Percentiles rank a stretch among this genome's conserved stretches.
These are phyloP conservation scores for Wickerhamiella galacta DNA, from an alignment of 805 yeast species.

Conservation along the genomic window DNA sequence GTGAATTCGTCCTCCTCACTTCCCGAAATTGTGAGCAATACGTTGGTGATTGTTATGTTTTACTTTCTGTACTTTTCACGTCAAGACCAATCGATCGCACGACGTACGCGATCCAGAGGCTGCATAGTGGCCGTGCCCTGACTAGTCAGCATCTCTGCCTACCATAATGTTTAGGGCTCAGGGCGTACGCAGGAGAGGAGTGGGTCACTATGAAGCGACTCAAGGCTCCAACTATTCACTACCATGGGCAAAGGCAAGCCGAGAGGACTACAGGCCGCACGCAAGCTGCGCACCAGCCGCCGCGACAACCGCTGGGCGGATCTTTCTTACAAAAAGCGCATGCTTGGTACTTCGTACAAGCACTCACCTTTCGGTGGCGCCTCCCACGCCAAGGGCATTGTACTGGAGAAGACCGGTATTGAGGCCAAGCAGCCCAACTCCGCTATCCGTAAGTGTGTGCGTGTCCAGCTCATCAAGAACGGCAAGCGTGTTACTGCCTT, in stretches of 20 bases:
- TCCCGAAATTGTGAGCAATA: too few relatives aligned
- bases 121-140: not conserved
- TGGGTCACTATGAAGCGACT: too few relatives aligned
- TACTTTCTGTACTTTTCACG: too few relatives aligned
- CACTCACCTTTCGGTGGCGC: conserved; percentile 99
- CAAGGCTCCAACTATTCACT: conserved; percentile 16
- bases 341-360: conserved; percentile 98
- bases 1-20: too few relatives aligned
- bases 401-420: conserved; percentile 97
- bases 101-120: not conserved
- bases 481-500: conserved; percentile 99
- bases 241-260: conserved; percentile 99
- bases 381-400: conserved; percentile 99
- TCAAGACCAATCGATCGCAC: too few relatives aligned
- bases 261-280: conserved; percentile 99
- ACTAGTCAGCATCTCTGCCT: not conserved
- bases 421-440: conserved; percentile 99
- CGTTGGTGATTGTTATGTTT: too few relatives aligned
- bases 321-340: conserved; percentile 93
- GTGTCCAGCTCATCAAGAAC: conserved; percentile 99
- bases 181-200: too few relatives aligned
- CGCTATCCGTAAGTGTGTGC: conserved; percentile 99
- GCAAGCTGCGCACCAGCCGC: conserved; percentile 99
- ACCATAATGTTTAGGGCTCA: not conserved
- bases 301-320: conserved; percentile 99